Percentiles rank a stretch among this genome's conserved stretches.
These are phyloP conservation scores for Synchytrium microbalum DNA, from an alignment of 371 early-diverging fungal genomes.

Conservation along the genomic window DNA sequence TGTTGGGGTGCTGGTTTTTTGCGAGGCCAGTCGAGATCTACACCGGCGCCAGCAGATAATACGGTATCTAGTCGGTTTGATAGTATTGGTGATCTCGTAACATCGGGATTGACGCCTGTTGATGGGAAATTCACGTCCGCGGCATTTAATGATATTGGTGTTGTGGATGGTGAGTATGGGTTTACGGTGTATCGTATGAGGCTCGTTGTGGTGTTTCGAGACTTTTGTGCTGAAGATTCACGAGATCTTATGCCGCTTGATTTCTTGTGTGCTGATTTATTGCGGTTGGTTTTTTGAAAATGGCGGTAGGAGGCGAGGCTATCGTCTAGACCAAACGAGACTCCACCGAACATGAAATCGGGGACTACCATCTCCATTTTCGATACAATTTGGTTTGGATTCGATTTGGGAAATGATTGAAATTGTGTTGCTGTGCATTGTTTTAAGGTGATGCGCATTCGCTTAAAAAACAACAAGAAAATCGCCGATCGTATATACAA, in stretches of 20 bases:
- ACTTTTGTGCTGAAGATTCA: background rate
- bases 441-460: no score
- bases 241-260: background rate
- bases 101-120: background rate
- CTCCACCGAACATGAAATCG: background rate
- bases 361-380: background rate
- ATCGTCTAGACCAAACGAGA: background rate
- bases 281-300: background rate
- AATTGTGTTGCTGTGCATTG: no score
- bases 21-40: background rate
- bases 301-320: no score
- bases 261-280: background rate
- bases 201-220: background rate
- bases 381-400: no score
- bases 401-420: no score
- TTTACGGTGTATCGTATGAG: no score
- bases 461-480: no score
- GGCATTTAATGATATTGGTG: background rate
- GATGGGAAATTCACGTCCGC: background rate
- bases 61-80: no score
- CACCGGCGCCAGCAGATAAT: background rate
- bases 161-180: no score
- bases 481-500: no score
- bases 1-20: background rate
- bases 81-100: background rate